phyloP scores from a whole-genome alignment of 2,329 filamentous ascomycete species.

The Alternaria hordeiaustralica region DNA sequence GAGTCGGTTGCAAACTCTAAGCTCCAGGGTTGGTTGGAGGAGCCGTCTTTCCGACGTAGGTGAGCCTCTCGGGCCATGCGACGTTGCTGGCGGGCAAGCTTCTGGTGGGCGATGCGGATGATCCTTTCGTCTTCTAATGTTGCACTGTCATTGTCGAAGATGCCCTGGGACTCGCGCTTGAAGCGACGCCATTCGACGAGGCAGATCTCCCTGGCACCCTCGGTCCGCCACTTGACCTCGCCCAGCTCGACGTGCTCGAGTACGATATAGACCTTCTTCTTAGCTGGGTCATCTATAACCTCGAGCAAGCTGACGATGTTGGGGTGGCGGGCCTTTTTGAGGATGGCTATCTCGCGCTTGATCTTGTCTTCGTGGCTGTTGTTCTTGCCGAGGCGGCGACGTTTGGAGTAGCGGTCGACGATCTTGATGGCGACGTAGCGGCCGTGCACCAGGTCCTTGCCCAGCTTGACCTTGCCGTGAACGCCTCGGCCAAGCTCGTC shows the following conservation, averaged over 20 bases:
- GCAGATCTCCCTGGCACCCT: conserved; percentile 83
- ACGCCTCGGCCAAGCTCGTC: conserved; percentile 95
- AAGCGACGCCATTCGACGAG: conserved; percentile 81
- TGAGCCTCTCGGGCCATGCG: conserved; percentile 47
- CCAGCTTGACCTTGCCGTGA: conserved; percentile 97
- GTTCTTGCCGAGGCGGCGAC: conserved; percentile 80
- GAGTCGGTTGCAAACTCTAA: conserved; percentile 75
- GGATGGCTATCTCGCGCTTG: conserved; percentile 94
- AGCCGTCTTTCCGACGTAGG: conserved; percentile 34
- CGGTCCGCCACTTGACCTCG: conserved; percentile 92
- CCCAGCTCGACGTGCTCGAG: conserved; percentile 93
- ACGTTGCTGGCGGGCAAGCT: conserved; percentile 54
- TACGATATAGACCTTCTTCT: conserved; percentile 98
- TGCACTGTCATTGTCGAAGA: conserved; percentile 52
- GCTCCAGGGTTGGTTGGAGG: conserved; percentile 76
- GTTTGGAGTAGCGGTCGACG: conserved; percentile 93
- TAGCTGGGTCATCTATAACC: conserved; percentile 94
- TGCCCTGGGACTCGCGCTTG: conserved; percentile 69
- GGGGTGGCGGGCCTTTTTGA: conserved; percentile 97
- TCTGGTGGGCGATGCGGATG: conserved; percentile 40
- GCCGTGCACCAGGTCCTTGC: conserved; percentile 75
- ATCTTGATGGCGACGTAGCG: conserved; percentile 97
- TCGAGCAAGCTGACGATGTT: conserved; percentile 95
- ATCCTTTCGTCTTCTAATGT: conserved; percentile 55
- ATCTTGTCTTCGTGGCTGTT: conserved; percentile 79